These are phyloP conservation scores for Penicillium sp. DNA, from an alignment of 2,329 filamentous ascomycete species.

Conservation along the genomic window DNA sequence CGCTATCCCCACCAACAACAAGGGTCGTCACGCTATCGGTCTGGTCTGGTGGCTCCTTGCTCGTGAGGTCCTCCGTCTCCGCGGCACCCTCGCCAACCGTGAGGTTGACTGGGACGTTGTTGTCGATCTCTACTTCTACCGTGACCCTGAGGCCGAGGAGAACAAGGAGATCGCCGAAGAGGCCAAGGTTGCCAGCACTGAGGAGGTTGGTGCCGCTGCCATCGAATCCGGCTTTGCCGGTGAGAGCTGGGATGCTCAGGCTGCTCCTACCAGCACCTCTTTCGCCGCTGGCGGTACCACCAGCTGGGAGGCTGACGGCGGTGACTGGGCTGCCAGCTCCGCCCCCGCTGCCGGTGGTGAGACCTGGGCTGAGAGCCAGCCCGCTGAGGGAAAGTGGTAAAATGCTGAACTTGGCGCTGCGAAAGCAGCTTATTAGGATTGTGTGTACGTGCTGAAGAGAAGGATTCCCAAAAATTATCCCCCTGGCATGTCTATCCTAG, in stretches of 20 bases:
- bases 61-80: slow-evolving; percentile 98
- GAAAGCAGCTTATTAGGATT: slow-evolving; percentile 36
- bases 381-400: slow-evolving; percentile 48
- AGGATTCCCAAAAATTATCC: slow-evolving; percentile 27
- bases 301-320: slow-evolving; percentile 65
- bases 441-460: slow-evolving; percentile 21
- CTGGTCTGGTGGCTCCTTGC: slow-evolving; percentile 99
- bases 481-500: slow-evolving; percentile 48
- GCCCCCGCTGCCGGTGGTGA: slow-evolving; percentile 42
- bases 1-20: slow-evolving; percentile 99
- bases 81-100: slow-evolving; percentile 93
- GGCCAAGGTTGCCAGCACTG: slow-evolving; percentile 78
- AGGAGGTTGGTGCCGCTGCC: slow-evolving; percentile 80
- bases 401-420: slow-evolving; percentile 31
- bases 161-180: slow-evolving; percentile 91
- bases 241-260: slow-evolving; percentile 82
- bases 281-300: slow-evolving; percentile 68
- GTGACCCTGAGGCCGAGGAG: slow-evolving; percentile 98
- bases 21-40: slow-evolving; percentile 99
- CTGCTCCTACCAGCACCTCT: slow-evolving; percentile 67
- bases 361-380: slow-evolving; percentile 48
- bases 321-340: slow-evolving; percentile 58
- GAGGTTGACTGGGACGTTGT: slow-evolving; percentile 99
- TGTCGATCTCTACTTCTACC: slow-evolving; percentile 99
- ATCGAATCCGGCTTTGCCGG: slow-evolving; percentile 78